These are phyloP conservation scores for Saccharomycopsis sp. DNA, from an alignment of 805 yeast species.

Conservation along the genomic window DNA sequence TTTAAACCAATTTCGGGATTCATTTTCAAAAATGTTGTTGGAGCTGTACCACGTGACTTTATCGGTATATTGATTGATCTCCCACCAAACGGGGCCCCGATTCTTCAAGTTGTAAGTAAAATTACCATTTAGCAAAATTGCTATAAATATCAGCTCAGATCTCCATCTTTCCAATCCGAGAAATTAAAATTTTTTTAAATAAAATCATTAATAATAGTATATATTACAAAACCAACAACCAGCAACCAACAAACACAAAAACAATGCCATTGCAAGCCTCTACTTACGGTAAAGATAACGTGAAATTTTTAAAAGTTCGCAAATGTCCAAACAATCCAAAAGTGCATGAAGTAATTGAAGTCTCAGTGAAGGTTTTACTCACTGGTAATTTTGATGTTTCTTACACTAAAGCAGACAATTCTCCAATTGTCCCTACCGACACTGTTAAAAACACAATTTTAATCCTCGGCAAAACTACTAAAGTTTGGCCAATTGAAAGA, in stretches of 20 bases:
- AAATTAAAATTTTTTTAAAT: too few species aligned
- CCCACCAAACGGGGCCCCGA: too few species aligned
- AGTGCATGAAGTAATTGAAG: constrained; percentile 77
- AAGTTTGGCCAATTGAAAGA: constrained; percentile 86
- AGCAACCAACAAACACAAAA: too few species aligned
- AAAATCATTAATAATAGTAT: too few species aligned
- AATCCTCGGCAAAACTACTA: constrained; percentile 72
- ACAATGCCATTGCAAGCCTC: constrained; percentile 35
- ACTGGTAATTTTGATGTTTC: constrained; percentile 75
- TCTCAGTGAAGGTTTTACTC: constrained; percentile 68
- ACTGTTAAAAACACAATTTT: constrained; percentile 86
- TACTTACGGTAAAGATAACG: constrained; percentile 88
- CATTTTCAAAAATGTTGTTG: too few species aligned
- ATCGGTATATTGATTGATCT: too few species aligned
- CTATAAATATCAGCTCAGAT: too few species aligned
- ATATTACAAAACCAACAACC: too few species aligned
- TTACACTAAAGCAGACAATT: constrained; percentile 83
- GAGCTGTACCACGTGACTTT: background rate
- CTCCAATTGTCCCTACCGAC: constrained; percentile 89
- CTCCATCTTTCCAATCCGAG: too few species aligned
- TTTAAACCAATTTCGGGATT: too few species aligned
- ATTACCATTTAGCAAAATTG: too few species aligned
- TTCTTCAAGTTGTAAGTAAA: too few species aligned
- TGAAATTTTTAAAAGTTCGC: constrained; percentile 83
- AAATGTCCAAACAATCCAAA: constrained; percentile 67